Evolutionary conservation across 73 alveolate species (phyloP).

Genomic region (Paramecium caudatum): DNA sequence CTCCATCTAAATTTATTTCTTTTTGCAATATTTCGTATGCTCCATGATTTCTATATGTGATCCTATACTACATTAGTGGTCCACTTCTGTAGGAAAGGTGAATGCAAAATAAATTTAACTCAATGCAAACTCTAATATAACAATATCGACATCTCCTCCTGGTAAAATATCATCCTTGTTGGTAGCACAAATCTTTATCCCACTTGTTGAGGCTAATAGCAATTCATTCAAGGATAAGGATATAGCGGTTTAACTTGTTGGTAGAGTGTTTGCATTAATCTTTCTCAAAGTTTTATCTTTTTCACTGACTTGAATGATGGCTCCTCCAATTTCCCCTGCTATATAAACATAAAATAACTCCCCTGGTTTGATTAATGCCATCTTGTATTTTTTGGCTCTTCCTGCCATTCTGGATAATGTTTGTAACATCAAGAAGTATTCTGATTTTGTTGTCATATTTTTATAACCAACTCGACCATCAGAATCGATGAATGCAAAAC

Average conservation of each 20-base stretch:
- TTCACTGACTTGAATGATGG: slow-evolving; percentile 16
- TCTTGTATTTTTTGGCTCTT: neutral
- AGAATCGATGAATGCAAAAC: slow-evolving; percentile 38
- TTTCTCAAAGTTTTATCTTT: neutral
- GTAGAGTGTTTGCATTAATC: slow-evolving; percentile 22
- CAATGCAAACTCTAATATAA: neutral
- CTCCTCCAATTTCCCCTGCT: slow-evolving; percentile 35
- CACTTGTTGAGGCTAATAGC: slow-evolving; percentile 3
- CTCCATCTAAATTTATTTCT: neutral
- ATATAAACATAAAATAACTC: slow-evolving; percentile 35
- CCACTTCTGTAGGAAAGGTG: neutral
- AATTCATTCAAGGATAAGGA: slow-evolving; percentile 25
- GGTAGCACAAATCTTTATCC: neutral
- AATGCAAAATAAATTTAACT: slow-evolving; percentile 4
- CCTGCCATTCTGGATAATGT: neutral
- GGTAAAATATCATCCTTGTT: slow-evolving; percentile 17
- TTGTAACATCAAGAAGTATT: neutral
- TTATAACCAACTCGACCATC: slow-evolving; percentile 46
- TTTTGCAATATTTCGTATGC: neutral
- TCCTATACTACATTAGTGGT: slow-evolving; percentile 12
- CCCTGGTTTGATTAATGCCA: slow-evolving; percentile 51
- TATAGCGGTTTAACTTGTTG: neutral
- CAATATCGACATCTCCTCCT: slow-evolving; percentile 25
- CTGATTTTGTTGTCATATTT: neutral
- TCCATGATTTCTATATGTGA: neutral